Evolutionary conservation across 2,329 filamentous ascomycete genomes (phyloP), one percentile per base, ranked within the genome.

Genomic region (Fusarium torreyae): DNA sequence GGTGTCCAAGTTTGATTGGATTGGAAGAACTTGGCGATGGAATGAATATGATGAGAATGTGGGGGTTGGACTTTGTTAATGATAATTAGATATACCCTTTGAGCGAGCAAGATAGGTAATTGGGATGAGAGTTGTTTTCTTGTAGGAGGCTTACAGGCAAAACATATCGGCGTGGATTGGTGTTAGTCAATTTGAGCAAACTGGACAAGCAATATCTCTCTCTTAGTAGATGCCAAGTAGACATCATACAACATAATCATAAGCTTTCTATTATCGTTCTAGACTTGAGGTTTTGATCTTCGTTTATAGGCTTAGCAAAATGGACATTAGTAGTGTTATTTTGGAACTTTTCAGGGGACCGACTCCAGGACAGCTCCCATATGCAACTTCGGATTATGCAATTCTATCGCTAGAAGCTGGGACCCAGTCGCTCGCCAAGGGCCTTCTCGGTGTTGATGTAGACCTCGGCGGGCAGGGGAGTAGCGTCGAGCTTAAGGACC

Each of bases 401-500:
- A 39, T 39, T 54, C 44, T 44, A 42, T 24, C 39, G 28, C 68
- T 74, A 77, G 44, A 77, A 79, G 48, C 69, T 63, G 42, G 73
- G 76, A 38, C 86, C 85, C 45, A 91, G 77, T 60, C 81, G 82
- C 74, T 83, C 79, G 46, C 77, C 78, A 48, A 91, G 79, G 74
- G 82, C 81, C 75, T 80, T 80, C 76, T 83, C 80, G 2, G 88
- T 90, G 53, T 81, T 83, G 69, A 78, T 77, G 75, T 87, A 89
- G 49, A 91, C 89, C 28, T 78, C 86, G 28, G 93, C 89, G 4
- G 93, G 90, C 9, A 81, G 75, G 43, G 88, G 86, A 26, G 89
- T 91, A 31, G 94, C 93, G 74, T 91, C 85, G 44, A 98, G 87
- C 83, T 90, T 92, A 78, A 97, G 88, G 17, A 98, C 94, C 77